Evolutionary conservation across 1,139 yeast species (phyloP).

Genomic region (Candida gigantensis): DNA sequence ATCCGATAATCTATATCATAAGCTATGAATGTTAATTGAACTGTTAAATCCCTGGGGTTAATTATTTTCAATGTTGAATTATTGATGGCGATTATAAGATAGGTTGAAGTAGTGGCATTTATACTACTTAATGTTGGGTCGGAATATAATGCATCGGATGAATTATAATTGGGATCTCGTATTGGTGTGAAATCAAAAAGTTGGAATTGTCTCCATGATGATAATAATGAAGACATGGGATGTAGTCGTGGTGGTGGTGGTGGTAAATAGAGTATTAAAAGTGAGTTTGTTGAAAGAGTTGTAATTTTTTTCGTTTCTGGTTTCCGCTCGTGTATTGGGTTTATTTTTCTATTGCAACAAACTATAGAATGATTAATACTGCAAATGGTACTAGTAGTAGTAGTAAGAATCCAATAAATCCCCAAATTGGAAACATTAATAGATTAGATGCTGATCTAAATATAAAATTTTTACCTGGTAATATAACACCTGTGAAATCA

Average conservation of each 20-base stretch:
- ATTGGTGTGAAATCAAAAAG: slow-evolving; percentile 85
- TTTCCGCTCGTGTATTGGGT: no score
- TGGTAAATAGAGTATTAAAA: background rate
- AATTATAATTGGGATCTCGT: slow-evolving; percentile 74
- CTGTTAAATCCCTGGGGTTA: slow-evolving; percentile 20
- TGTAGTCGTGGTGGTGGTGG: background rate
- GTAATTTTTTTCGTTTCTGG: no score
- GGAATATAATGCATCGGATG: slow-evolving; percentile 69
- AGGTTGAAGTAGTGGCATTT: slow-evolving; percentile 48
- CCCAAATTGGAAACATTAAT: background rate
- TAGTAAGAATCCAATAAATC: background rate
- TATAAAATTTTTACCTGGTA: slow-evolving; percentile 10
- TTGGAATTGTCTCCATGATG: slow-evolving; percentile 84
- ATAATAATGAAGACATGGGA: slow-evolving; percentile 18
- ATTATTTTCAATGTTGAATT: slow-evolving; percentile 61
- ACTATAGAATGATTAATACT: slow-evolving; percentile 1
- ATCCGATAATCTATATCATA: slow-evolving; percentile 67
- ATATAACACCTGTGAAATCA: slow-evolving; percentile 14
- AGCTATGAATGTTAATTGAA: slow-evolving; percentile 56
- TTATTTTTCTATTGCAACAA: background rate
- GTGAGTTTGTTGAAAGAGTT: no score
- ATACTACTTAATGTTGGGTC: slow-evolving; percentile 71
- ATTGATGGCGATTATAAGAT: slow-evolving; percentile 60
- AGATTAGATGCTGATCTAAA: slow-evolving; percentile 11
- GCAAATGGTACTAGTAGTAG: slow-evolving; percentile 1